Evolutionary conservation across 495 filamentous ascomycete genomes (phyloP).

Genomic region (Chaetomium tenue): DNA sequence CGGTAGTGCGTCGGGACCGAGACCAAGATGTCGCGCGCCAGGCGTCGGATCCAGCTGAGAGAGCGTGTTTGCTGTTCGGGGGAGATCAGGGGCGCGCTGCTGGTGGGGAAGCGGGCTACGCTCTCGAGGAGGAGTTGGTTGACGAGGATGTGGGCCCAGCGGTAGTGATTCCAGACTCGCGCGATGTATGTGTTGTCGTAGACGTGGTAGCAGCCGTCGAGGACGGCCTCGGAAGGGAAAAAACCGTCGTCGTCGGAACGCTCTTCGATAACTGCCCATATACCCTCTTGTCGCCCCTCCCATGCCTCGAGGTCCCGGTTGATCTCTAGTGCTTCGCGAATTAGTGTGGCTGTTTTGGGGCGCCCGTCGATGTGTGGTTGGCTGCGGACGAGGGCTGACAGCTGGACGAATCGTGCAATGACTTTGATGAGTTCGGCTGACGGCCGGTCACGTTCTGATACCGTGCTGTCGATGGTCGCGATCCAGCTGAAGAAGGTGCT

Average conservation of each 20-base stretch:
- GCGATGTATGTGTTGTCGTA: constrained; percentile 59
- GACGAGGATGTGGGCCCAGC: constrained; percentile 57
- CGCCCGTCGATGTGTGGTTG: constrained; percentile 37
- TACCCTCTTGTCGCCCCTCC: constrained; percentile 33
- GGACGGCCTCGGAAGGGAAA: constrained; percentile 45
- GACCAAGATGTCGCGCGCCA: constrained; percentile 44
- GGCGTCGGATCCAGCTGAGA: constrained; percentile 32
- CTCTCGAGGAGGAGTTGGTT: constrained; percentile 52
- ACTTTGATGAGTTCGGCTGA: constrained; percentile 37
- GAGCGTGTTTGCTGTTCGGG: constrained; percentile 37
- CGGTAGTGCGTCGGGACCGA: constrained; percentile 49
- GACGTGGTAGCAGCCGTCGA: constrained; percentile 58
- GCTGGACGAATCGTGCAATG: constrained; percentile 36
- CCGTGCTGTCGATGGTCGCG: constrained; percentile 30
- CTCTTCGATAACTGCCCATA: constrained; percentile 36
- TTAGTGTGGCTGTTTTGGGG: constrained; percentile 31
- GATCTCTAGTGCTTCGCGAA: constrained; percentile 36
- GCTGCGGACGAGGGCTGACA: constrained; percentile 33
- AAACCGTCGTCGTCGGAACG: constrained; percentile 19
- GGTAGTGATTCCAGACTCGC: constrained; percentile 62
- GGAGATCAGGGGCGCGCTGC: constrained; percentile 38
- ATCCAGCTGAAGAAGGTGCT: constrained; percentile 40
- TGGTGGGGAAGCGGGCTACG: constrained; percentile 34
- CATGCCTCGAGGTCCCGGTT: constrained; percentile 39
- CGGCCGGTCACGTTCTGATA: constrained; percentile 28